Conservation (phyloP, 306 rosid species). For the Potentilla sterilis region DNA sequence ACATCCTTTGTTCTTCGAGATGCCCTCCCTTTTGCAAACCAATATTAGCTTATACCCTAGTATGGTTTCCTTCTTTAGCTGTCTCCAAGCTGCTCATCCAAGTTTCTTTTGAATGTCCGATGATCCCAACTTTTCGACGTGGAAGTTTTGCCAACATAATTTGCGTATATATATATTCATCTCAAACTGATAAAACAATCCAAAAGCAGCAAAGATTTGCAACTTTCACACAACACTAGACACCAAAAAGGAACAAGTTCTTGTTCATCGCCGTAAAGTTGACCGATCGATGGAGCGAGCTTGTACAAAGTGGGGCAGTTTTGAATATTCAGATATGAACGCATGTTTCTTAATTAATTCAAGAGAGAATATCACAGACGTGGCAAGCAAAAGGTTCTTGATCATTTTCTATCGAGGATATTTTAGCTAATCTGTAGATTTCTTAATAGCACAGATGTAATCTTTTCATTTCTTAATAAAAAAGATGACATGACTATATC, state of each 20-base stretch:
- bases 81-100: not conserved
- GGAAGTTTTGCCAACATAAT: conserved; percentile 8
- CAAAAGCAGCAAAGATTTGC: not conserved
- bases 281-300: not conserved
- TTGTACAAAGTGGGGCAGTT: conserved; percentile 2
- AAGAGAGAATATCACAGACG: not conserved
- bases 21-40: conserved; percentile 6
- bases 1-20: not conserved
- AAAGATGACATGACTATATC: not conserved
- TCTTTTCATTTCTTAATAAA: not conserved
- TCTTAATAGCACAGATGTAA: not conserved
- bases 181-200: not conserved
- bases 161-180: not conserved
- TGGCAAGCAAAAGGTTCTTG: not conserved
- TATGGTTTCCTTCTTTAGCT: not conserved
- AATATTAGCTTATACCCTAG: not conserved
- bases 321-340: not conserved
- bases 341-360: not conserved
- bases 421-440: not conserved
- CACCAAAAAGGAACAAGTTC: not conserved
- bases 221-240: conserved; percentile 11
- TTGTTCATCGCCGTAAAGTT: conserved; percentile 12
- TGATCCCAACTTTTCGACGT: conserved; percentile 7
- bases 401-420: not conserved
- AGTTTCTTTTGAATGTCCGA: not conserved